Base-by-base conservation (phyloP, 306 rosid genomes). In the Citrullus colocynthis region DNA sequence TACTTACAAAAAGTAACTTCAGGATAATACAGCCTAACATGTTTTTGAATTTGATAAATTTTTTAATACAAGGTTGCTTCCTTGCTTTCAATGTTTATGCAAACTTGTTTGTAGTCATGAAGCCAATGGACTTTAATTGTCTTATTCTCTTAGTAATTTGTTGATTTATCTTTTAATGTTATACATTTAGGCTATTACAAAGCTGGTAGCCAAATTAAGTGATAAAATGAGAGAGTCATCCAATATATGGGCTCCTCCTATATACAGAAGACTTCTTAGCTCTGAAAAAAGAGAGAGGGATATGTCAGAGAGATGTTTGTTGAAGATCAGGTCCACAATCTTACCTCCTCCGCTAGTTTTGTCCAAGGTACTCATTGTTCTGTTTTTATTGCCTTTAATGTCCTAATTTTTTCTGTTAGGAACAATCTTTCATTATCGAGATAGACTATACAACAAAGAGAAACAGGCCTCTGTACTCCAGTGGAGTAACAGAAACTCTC, bases 191-290 rank as follows among this genome's bases (percentile, higher is more conserved):
- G 94, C 94, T 82, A 81, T 89, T 41, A 81, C 84, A 82, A 93
- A 87, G 84, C 64, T 93, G 64, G 87, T 85, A 65, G 80, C 70
- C 81, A 80, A 90, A 52, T 70, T 88, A 72, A 80, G 82, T 78
- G 89, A 87, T 80, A 85, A 83, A 81, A 90, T 86, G 97, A 86
- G 88, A 84, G 88, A 84, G 12, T 85, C 87, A 7, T 87, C 96
- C 4, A 89, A 91, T 81, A 78, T 88, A 80, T 93, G 98, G 97
- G 88, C 88, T 83, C 90, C 91, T 84, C 87, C 92, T 61, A 66
- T 93, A 74, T 88, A 87, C 77, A 91, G 96, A 86, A 88, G 96
- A 81, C 96, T 91, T 84, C 87, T 93, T 65, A 90, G 96, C 88
- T 74, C 21, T 8, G 93, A 93, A 57, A 93, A 91, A 88, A 88